A percentile compares a stretch with the other conserved stretches of the same genome.
phyloP scores from a whole-genome alignment of 2,329 filamentous ascomycete species.

The Metarhizium anisopliae region DNA sequence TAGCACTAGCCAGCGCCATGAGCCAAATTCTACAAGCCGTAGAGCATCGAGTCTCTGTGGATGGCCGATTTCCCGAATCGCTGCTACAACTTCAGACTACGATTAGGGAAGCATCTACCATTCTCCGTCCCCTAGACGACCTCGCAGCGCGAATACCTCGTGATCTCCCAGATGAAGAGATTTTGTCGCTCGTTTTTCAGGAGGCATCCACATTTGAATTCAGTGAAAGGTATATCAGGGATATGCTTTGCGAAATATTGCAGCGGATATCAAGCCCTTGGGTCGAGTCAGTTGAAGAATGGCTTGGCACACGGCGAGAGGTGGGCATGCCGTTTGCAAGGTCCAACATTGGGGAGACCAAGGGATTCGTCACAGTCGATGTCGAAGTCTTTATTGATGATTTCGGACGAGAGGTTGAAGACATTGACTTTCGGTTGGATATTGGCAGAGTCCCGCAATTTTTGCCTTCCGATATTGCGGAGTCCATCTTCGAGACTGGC shows the following conservation, averaged over 20 bases:
- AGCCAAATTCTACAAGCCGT: constrained; percentile 39
- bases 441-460: constrained; percentile 61
- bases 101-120: constrained; percentile 34
- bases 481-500: constrained; percentile 70
- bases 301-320: constrained; percentile 62
- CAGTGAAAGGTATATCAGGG: constrained; percentile 49
- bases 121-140: constrained; percentile 42
- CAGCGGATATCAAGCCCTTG: constrained; percentile 55
- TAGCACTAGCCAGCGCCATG: constrained; percentile 43
- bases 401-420: constrained; percentile 45
- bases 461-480: constrained; percentile 59
- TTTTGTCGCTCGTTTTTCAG: constrained; percentile 53
- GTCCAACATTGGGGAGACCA: constrained; percentile 31
- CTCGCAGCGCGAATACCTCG: constrained; percentile 39
- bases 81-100: constrained; percentile 44
- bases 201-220: constrained; percentile 57
- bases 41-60: constrained; percentile 38
- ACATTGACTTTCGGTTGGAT: constrained; percentile 55
- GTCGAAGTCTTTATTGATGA: constrained; percentile 48
- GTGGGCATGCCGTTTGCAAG: constrained; percentile 44
- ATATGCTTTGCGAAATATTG: constrained; percentile 59
- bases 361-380: constrained; percentile 53
- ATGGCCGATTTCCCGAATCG: constrained; percentile 33
- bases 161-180: constrained; percentile 45
- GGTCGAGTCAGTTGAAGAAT: constrained; percentile 59